Conservation (phyloP, 1,284 basidiomycete species). For the Microbotryomycetes sp. region DNA sequence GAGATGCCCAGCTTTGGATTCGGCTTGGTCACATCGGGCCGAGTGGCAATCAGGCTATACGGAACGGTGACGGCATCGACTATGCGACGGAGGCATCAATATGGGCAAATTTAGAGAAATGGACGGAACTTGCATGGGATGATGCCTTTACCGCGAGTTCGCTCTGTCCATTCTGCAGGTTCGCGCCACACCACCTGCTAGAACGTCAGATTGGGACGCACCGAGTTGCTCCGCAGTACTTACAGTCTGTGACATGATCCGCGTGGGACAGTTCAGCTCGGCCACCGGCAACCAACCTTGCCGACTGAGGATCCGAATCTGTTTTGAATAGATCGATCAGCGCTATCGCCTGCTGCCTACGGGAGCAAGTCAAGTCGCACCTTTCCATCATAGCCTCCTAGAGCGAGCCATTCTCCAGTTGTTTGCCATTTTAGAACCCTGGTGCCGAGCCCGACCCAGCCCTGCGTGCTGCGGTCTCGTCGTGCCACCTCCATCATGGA, state of each 20-base stretch:
- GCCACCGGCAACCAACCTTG: constrained; percentile 5
- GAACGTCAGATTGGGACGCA: constrained; percentile 20
- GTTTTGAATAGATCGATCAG: neutral
- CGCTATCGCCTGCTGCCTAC: too few relatives aligned
- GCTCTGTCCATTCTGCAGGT: constrained; percentile 36
- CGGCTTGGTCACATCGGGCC: constrained; percentile 15
- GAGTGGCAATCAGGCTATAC: constrained; percentile 15
- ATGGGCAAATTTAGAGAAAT: neutral
- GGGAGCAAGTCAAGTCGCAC: constrained; percentile 18
- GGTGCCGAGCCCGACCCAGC: constrained; percentile 37
- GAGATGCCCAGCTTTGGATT: constrained; percentile 31
- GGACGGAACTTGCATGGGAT: constrained; percentile 28
- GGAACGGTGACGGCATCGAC: constrained; percentile 32
- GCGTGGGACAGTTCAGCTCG: constrained; percentile 2
- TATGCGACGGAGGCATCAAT: neutral
- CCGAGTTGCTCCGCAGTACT: neutral
- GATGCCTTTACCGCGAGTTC: constrained; percentile 37
- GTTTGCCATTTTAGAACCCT: constrained; percentile 38
- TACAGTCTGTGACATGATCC: neutral
- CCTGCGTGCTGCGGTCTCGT: constrained; percentile 3
- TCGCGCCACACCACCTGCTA: constrained; percentile 33
- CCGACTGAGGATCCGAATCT: constrained; percentile 18
- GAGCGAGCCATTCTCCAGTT: constrained; percentile 36
- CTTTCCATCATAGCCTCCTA: constrained; percentile 40
- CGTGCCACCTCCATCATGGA: neutral